Evolutionary conservation across 306 rosid species (phyloP).

Genomic region (Echinosophora koreensis): DNA sequence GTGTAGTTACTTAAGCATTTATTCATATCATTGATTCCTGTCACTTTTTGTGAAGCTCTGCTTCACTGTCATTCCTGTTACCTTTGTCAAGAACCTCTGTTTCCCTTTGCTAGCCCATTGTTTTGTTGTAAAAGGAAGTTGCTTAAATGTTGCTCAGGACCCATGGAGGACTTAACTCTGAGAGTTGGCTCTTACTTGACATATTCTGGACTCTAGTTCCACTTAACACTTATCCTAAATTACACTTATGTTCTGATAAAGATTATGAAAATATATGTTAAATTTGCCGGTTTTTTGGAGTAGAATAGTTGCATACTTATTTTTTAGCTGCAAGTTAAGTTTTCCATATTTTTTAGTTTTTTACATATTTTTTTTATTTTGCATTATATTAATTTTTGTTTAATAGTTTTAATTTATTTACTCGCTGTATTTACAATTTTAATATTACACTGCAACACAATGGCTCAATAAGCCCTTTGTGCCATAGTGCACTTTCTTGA

Average conservation of each 20-base stretch:
- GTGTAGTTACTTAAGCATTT: background rate
- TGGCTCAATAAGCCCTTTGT: constrained; percentile 27
- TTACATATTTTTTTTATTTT: no score
- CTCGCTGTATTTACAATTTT: background rate
- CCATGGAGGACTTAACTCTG: background rate
- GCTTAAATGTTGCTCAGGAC: constrained; percentile 4
- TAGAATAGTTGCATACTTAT: background rate
- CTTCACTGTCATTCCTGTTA: constrained; percentile 8
- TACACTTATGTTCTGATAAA: background rate
- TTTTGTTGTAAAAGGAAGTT: constrained; percentile 21
- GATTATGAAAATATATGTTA: background rate
- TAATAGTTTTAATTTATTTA: background rate
- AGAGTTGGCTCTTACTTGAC: constrained; percentile 14
- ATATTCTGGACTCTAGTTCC: background rate
- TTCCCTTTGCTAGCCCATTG: constrained; percentile 19
- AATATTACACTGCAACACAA: constrained; percentile 12
- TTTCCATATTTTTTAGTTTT: background rate
- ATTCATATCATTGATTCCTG: background rate
- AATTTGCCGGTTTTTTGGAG: background rate
- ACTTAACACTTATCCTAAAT: background rate
- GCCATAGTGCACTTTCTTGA: constrained; percentile 21
- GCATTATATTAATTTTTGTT: background rate
- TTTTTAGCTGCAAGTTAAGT: constrained; percentile 6
- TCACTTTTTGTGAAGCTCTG: background rate
- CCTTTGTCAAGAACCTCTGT: constrained; percentile 4